phyloP scores from a whole-genome alignment of 257 asterid species.

The Asclepias syriaca region DNA sequence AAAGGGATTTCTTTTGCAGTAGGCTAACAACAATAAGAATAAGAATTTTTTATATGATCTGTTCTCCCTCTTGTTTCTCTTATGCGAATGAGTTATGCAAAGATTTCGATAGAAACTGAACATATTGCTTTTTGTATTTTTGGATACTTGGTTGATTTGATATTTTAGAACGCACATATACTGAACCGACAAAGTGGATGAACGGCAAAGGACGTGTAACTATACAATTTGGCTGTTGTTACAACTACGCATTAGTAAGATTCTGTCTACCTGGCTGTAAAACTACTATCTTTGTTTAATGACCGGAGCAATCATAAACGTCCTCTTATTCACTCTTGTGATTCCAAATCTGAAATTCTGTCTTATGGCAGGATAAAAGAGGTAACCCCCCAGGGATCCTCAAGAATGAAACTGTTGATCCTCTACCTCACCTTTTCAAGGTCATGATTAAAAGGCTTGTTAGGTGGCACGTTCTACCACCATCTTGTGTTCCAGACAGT shows the following conservation, averaged over 20 bases:
- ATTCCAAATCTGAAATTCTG: not conserved
- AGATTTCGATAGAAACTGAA: not conserved
- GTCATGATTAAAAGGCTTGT: constrained; percentile 41
- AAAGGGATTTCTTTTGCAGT: not conserved
- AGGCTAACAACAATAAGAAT: not conserved
- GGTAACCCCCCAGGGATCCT: constrained; percentile 46
- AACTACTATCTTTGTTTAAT: not conserved
- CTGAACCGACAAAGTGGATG: constrained; percentile 45
- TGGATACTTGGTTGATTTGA: constrained; percentile 3
- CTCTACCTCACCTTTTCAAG: constrained; percentile 37
- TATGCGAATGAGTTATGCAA: not conserved
- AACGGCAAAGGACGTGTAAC: constrained; percentile 46
- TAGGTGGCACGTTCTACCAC: constrained; percentile 43
- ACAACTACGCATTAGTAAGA: constrained; percentile 32
- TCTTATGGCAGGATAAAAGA: constrained; percentile 30
- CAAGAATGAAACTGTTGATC: constrained; percentile 30
- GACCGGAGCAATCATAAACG: not conserved
- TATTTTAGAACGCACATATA: constrained; percentile 29
- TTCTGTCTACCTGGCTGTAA: not conserved
- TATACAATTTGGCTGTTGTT: constrained; percentile 47
- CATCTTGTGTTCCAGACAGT: constrained; percentile 42
- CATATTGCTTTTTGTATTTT: not conserved
- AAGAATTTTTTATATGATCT: not conserved
- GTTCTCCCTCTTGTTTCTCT: not conserved
- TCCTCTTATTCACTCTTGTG: not conserved